Conservation (phyloP, 257 asterid species). For the Verbascum thapsus region DNA sequence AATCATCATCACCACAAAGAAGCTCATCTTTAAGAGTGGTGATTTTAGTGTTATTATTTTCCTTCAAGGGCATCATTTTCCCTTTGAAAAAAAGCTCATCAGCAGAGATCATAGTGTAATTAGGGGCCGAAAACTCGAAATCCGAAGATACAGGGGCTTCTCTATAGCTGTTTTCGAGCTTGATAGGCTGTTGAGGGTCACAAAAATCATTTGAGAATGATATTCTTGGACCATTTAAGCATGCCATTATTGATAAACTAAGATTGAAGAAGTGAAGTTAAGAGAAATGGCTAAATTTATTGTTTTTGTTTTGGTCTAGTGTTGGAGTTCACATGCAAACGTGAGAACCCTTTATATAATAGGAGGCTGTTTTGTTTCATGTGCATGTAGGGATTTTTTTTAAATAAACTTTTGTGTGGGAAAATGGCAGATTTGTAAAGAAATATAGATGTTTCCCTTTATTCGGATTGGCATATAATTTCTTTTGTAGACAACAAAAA, state of each 20-base stretch:
- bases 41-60: conserved; percentile 37
- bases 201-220: conserved; percentile 86
- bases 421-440: not conserved
- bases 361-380: conserved; percentile 34
- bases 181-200: conserved; percentile 52
- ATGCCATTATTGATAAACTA: conserved; percentile 55
- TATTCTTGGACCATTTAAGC: conserved; percentile 83
- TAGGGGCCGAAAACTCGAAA: conserved; percentile 65
- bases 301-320: conserved; percentile 6
- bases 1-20: conserved; percentile 54
- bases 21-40: conserved; percentile 78
- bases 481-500: conserved; percentile 27
- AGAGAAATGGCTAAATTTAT: not conserved
- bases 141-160: conserved; percentile 88
- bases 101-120: conserved; percentile 59
- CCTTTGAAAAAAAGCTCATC: conserved; percentile 83
- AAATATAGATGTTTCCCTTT: conserved; percentile 22
- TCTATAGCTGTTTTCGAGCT: conserved; percentile 61
- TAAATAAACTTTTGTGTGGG: not conserved
- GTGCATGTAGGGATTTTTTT: conserved; percentile 35
- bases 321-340: conserved; percentile 40
- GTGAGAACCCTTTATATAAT: conserved; percentile 44
- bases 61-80: conserved; percentile 56
- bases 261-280: not conserved
- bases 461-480: conserved; percentile 19